phyloP scores from a whole-genome alignment of 2,329 filamentous ascomycete species.

The Xylaria sp. region DNA sequence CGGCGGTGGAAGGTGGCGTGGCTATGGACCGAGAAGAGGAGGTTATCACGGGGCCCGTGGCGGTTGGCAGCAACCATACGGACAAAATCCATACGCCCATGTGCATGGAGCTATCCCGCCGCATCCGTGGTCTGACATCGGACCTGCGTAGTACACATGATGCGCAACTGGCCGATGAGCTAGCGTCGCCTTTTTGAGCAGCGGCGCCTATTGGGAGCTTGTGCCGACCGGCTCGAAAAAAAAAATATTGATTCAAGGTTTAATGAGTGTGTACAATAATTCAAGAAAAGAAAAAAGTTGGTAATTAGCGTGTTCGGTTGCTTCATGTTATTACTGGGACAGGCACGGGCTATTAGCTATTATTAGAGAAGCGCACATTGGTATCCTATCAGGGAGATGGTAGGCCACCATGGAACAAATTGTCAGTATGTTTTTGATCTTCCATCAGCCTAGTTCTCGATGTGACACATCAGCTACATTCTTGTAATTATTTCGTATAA shows the following conservation, averaged over 20 bases:
- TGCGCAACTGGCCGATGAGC: not conserved
- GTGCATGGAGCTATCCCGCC: conserved; percentile 7
- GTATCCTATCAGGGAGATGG: not conserved
- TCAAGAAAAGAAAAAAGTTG: not conserved
- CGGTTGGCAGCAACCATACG: conserved; percentile 32
- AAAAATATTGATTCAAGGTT: not conserved
- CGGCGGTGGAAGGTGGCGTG: conserved; percentile 41
- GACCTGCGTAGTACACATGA: conserved; percentile 6
- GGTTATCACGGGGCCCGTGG: conserved; percentile 45
- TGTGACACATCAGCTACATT: not conserved
- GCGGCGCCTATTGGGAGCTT: not conserved
- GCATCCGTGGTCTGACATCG: conserved; percentile 25
- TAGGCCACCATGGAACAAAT: not conserved
- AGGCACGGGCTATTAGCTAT: not conserved
- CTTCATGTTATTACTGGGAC: not conserved
- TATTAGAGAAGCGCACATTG: not conserved
- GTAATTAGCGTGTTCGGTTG: not conserved
- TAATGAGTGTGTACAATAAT: conserved; percentile 15
- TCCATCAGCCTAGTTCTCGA: too few species aligned
- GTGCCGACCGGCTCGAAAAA: not conserved
- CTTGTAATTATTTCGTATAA: not conserved
- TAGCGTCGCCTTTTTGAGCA: not conserved
- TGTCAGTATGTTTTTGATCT: not conserved
- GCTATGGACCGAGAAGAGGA: conserved; percentile 42
- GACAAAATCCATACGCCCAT: conserved; percentile 29